These are phyloP conservation scores for Monosporascus sp. DNA, from an alignment of 2,329 filamentous ascomycete species.

Conservation along the genomic window DNA sequence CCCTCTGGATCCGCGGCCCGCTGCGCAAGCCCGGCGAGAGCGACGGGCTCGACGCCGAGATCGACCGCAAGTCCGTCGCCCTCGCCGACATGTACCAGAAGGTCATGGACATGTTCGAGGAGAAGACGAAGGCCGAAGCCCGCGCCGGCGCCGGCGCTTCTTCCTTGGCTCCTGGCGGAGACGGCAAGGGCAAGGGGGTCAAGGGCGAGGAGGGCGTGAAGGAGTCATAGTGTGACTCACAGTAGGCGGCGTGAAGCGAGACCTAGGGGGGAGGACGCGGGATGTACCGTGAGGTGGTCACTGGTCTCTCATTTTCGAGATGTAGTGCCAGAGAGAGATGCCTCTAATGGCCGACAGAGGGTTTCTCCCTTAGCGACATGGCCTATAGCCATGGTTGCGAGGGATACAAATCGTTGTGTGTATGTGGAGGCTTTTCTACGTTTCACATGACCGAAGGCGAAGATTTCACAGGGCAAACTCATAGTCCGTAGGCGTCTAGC, in stretches of 20 bases:
- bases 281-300: no score
- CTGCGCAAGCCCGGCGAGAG: slow-evolving; percentile 39
- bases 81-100: slow-evolving; percentile 30
- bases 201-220: background rate
- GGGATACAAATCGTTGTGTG: no score
- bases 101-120: slow-evolving; percentile 16
- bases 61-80: slow-evolving; percentile 30
- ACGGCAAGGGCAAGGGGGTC: background rate
- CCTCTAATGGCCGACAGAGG: no score
- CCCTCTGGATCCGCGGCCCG: slow-evolving; percentile 45
- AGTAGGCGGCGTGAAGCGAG: background rate
- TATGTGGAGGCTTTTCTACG: no score
- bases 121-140: slow-evolving; percentile 1
- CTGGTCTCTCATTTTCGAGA: no score
- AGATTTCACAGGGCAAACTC: no score
- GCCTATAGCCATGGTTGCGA: no score
- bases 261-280: no score
- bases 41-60: slow-evolving; percentile 28
- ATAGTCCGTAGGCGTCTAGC: no score
- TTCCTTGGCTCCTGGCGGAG: background rate
- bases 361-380: no score
- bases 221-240: background rate
- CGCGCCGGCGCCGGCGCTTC: background rate
- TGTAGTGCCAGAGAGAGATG: no score
- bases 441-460: no score